Evolutionary conservation across 2,329 filamentous ascomycete genomes (phyloP), one percentile per base, ranked within the genome.

Genomic region (Orbilia blumenaviensis): DNA sequence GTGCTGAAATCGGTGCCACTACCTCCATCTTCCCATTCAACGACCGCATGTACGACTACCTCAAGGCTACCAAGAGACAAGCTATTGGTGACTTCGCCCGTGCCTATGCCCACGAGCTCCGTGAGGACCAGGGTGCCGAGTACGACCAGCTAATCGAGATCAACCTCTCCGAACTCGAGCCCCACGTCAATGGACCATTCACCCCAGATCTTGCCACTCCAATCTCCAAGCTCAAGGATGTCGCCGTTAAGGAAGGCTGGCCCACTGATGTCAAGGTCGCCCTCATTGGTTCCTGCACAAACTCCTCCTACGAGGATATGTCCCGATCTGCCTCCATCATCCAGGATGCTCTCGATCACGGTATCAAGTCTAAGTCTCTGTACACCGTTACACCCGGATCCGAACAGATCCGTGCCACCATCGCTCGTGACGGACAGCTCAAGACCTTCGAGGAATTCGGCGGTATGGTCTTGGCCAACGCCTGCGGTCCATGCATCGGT

Each of bases 121-220:
- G 88, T 75, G 90, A 92, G 82, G 95, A 99, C 80, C 87, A 96
- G 85, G 93, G 93, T 80, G 92, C 92, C 80, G 90, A 98, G 85
- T 99, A 98, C 84, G 95, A 99, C 84, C 88, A 98, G 85, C 85
- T 97, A 80, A 93, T 98, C 81, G 94, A 97, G 86, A 92, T 99
- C 85, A 94, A 99, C 87, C 89, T 99, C 66, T 91, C 89, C 73
- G 92, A 94, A 85, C 91, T 99, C 56, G 95, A 99, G 87, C 95
- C 95, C 80, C 93, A 98, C 84, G 93, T 99, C 87, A 99, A 99
- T 87, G 95, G 95, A 79, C 95, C 95, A 79, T 98, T 98, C 89
- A 99, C 95, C 27, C 95, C 95, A 77, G 95, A 99, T 89, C 88
- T 99, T 85, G 94, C 93, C 67, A 98, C 95, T 6, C 95, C 95